phyloP scores from a whole-genome alignment of 345 rosid genomes.

The Cardamine occulta region DNA sequence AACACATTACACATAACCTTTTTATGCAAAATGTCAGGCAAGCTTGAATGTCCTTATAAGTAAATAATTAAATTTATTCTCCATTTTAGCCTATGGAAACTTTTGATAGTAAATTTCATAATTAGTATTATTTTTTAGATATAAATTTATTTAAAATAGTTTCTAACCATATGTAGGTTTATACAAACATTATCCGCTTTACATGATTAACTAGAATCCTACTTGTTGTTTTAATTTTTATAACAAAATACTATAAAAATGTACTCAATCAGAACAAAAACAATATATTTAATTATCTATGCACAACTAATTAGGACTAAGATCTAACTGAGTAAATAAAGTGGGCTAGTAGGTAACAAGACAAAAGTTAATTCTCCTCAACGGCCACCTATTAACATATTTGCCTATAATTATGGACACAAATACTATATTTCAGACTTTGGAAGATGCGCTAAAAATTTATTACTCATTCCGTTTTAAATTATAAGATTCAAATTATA shows the following conservation, averaged over 20 bases:
- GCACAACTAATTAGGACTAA: neutral
- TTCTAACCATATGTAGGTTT: too few species aligned
- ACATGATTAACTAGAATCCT: too few species aligned
- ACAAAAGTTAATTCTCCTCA: constrained; percentile 23
- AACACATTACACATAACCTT: neutral
- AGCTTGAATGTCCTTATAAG: neutral
- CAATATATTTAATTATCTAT: neutral
- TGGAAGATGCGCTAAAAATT: constrained; percentile 30
- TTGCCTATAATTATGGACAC: constrained; percentile 7
- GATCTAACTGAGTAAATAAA: constrained; percentile 20
- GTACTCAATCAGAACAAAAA: too few species aligned
- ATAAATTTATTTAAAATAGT: too few species aligned
- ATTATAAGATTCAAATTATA: too few species aligned
- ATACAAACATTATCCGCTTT: too few species aligned
- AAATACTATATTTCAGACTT: constrained; percentile 12
- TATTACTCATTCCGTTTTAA: too few species aligned
- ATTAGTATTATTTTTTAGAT: too few species aligned
- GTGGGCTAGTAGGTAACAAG: constrained; percentile 38
- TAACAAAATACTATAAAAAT: too few species aligned
- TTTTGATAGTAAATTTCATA: neutral
- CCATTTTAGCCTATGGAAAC: too few species aligned
- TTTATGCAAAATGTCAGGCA: constrained; percentile 3
- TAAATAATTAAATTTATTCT: too few species aligned
- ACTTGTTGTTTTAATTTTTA: too few species aligned
- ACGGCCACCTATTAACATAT: constrained; percentile 34